These are phyloP conservation scores for Agaricus sinodeliciosus DNA, from an alignment of 768 basidiomycete species.

Conservation along the genomic window DNA sequence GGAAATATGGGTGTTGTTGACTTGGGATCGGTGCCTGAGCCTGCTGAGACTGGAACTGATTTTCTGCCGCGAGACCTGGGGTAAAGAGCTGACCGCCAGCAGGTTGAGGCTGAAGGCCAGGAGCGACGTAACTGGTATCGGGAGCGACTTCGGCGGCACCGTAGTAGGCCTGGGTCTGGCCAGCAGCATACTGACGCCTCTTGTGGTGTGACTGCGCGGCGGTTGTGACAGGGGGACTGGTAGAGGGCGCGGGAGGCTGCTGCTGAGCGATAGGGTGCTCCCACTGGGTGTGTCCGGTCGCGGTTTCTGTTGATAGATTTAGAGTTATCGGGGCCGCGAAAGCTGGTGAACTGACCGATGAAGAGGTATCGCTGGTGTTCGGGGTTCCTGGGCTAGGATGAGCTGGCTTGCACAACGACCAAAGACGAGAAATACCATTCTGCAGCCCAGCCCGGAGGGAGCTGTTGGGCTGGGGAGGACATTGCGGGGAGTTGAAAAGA, in stretches of 20 bases:
- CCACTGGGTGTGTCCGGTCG: slow-evolving; percentile 85
- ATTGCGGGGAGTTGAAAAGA: slow-evolving; percentile 22
- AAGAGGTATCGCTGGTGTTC: slow-evolving; percentile 80
- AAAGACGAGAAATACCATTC: slow-evolving; percentile 63
- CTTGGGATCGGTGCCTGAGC: slow-evolving; percentile 28
- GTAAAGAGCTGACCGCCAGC: slow-evolving; percentile 68
- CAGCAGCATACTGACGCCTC: slow-evolving; percentile 91
- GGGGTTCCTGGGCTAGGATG: slow-evolving; percentile 55
- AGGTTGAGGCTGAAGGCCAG: slow-evolving; percentile 32
- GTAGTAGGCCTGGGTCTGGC: slow-evolving; percentile 89
- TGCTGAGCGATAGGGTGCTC: slow-evolving; percentile 52
- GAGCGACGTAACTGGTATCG: slow-evolving; percentile 39
- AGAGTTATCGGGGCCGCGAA: slow-evolving; percentile 11
- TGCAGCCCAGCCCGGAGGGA: slow-evolving; percentile 90
- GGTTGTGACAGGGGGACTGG: slow-evolving; percentile 37
- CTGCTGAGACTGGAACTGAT: slow-evolving; percentile 63
- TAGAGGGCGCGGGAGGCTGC: slow-evolving; percentile 28
- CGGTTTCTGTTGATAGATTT: slow-evolving; percentile 54
- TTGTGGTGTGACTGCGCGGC: slow-evolving; percentile 45
- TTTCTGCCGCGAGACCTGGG: slow-evolving; percentile 70
- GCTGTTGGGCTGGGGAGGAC: slow-evolving; percentile 53
- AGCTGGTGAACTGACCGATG: slow-evolving; percentile 55
- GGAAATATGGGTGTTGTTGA: slow-evolving; percentile 33
- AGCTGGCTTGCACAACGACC: slow-evolving; percentile 9
- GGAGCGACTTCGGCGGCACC: slow-evolving; percentile 36